These are phyloP conservation scores for grape (Vitis vinifera) DNA, from an alignment of 164 flowering plant genomes.

Conservation along the genomic window DNA sequence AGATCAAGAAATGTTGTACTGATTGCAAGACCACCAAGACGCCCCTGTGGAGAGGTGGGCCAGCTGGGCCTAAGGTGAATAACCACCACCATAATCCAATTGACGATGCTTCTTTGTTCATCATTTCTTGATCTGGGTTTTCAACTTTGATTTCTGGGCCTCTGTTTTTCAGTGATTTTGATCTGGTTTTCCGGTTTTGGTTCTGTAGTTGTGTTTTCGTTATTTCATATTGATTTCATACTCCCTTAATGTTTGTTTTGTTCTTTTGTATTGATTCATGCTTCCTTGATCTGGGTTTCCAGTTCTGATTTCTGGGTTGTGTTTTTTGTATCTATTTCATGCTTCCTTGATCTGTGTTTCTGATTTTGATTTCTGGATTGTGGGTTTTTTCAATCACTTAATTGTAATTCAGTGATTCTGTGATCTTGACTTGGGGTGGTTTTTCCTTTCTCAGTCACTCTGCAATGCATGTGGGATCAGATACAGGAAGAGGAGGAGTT, in stretches of 20 bases:
- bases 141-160: background rate
- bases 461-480: conserved; percentile 62
- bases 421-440: background rate
- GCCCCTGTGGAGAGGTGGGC: conserved; percentile 54
- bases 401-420: background rate
- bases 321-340: background rate
- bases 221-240: background rate
- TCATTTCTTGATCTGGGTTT: background rate
- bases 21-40: conserved; percentile 46
- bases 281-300: conserved; percentile 1
- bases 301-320: conserved; percentile 6
- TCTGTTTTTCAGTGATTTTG: background rate
- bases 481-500: conserved; percentile 36
- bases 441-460: conserved; percentile 32
- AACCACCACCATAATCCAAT: background rate
- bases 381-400: background rate
- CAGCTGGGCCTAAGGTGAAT: conserved; percentile 53
- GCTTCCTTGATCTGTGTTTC: conserved; percentile 2
- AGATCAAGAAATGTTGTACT: conserved; percentile 28
- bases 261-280: background rate
- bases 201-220: background rate
- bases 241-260: background rate
- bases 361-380: conserved; percentile 4
- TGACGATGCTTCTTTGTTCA: too few species aligned
- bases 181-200: background rate